Evolutionary conservation across 805 yeast species (phyloP), one percentile per base, ranked within the genome.

Genomic region (Candida ovalis): DNA sequence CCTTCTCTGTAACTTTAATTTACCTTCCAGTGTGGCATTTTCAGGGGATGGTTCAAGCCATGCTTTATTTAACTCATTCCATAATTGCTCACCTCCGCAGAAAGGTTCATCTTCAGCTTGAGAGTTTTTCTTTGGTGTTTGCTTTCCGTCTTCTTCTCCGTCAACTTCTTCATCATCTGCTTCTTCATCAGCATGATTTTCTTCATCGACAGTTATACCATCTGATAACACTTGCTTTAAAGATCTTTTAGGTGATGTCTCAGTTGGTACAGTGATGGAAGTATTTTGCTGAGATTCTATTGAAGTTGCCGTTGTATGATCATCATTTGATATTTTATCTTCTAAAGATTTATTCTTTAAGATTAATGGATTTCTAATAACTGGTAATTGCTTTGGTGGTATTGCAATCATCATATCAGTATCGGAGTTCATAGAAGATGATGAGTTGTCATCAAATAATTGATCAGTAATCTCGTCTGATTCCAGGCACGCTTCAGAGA

Each of bases 11-110:
- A 63, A 43, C 39, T 48, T 53, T 33, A 61, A 45, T 40, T 51
- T 53, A 1, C 67, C 67, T 39, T 64, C 59, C 22, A 56, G 36
- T 4, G 62, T 48, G 10, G 50, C 22, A 30, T 61, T 56, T 25
- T 62, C 66, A 3, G 65, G 60, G 2, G 70, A 58, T n/a, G 73
- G 70, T 25, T 65, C 60, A 18, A 78, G 62, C 97, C 97, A 91
- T 49, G 80, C 75, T 8, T 69, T 63, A 48, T 96, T 75, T 49
- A 89, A 79, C 42, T 72, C 66, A 44, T 78, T 76, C 97, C 96
- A 91, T 40, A 86, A 72, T 12, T 67, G 68, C 37, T 76, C 76
- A 8, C 66, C 67, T 3, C 74, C 68, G 38, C 59, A 61, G 59
- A 80, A 78, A 10, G 76, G 74, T 40, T 63, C 69, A 41, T 67